Percentiles rank a stretch among this genome's conserved stretches.
Evolutionary conservation across 371 early-diverging fungal genomes (phyloP).

Genomic region (Scutellospora calospora): DNA sequence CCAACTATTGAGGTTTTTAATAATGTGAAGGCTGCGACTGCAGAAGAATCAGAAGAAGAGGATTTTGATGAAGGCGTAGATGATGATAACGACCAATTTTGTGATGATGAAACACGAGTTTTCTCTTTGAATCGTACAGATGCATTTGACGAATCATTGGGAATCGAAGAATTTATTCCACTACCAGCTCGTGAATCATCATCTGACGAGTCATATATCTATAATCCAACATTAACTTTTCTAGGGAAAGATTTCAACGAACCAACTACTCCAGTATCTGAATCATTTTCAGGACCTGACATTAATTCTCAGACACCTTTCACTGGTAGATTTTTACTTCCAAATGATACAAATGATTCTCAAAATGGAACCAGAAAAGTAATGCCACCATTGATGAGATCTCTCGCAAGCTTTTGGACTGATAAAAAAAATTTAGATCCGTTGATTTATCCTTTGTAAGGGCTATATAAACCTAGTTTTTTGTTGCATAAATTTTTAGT

Average conservation of each 20-base stretch:
- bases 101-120: conserved; percentile 52
- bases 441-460: conserved; percentile 81
- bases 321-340: not conserved
- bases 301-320: too few relatives aligned
- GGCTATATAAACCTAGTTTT: not conserved
- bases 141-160: conserved; percentile 68
- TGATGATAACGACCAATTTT: conserved; percentile 50
- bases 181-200: conserved; percentile 17
- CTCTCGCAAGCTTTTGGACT: conserved; percentile 78
- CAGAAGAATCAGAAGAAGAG: conserved; percentile 71
- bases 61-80: conserved; percentile 55
- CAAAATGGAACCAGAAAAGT: conserved; percentile 47
- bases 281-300: not conserved
- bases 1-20: conserved; percentile 68
- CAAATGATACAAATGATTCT: not conserved
- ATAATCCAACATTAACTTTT: conserved; percentile 37
- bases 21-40: conserved; percentile 63
- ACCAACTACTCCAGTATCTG: not conserved
- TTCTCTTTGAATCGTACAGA: conserved; percentile 68
- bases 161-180: conserved; percentile 56
- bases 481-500: too few relatives aligned
- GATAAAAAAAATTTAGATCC: conserved; percentile 69
- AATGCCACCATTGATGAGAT: conserved; percentile 78
- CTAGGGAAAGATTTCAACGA: conserved; percentile 35
- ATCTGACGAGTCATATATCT: conserved; percentile 23